Percentiles rank a stretch among this genome's conserved stretches.
phyloP scores from a whole-genome alignment of 495 filamentous ascomycete genomes.

The Eremomyces bilateralis region DNA sequence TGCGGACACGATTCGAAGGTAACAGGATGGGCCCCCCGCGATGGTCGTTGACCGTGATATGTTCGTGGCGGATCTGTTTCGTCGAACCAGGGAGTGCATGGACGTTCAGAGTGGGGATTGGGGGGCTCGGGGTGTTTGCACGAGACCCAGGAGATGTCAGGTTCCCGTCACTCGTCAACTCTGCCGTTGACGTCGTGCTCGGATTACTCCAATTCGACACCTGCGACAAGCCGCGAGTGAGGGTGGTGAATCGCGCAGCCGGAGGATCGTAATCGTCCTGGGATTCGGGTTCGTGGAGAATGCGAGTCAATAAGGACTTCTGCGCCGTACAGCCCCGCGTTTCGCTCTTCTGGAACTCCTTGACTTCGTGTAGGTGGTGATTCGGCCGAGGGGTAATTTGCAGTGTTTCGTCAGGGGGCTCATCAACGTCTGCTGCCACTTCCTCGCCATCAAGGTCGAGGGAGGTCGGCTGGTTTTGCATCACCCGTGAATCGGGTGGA shows the following conservation, averaged over 20 bases:
- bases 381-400: conserved; percentile 9
- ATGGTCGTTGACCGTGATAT: conserved; percentile 2
- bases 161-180: conserved; percentile 80
- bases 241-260: background rate
- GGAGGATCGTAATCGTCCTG: conserved; percentile 5
- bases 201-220: conserved; percentile 57
- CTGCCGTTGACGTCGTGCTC: conserved; percentile 60
- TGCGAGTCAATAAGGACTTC: conserved; percentile 9
- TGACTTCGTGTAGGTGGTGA: background rate
- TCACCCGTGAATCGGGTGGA: background rate
- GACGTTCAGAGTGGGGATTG: conserved; percentile 22
- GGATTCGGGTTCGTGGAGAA: conserved; percentile 5
- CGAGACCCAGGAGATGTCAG: conserved; percentile 68
- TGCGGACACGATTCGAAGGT: too few relatives aligned
- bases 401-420: conserved; percentile 14
- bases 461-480: background rate
- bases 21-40: too few relatives aligned
- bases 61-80: conserved; percentile 9
- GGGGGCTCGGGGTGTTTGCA: conserved; percentile 74
- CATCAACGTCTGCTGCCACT: conserved; percentile 12
- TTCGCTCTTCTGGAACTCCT: conserved; percentile 8
- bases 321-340: too few relatives aligned
- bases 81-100: too few relatives aligned
- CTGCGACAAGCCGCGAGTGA: conserved; percentile 19
- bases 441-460: conserved; percentile 4